Evolutionary conservation across 192 early-diverging fungal genomes (phyloP).

Genomic region (Nowakowskiella sp.): DNA sequence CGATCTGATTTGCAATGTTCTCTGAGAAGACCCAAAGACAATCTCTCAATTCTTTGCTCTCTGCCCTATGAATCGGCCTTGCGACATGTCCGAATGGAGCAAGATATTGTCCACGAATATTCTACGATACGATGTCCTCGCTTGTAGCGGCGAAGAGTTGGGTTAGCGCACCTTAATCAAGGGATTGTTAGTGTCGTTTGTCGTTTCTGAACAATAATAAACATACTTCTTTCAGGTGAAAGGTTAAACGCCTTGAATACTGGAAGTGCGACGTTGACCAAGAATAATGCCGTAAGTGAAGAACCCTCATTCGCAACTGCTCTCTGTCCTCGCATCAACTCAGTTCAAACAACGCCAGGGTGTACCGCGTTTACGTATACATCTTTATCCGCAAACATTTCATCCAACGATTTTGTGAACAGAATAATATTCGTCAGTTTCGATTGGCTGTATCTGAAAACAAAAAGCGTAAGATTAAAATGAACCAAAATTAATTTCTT

Average conservation of each 20-base stretch:
- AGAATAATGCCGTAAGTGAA: too few relatives aligned
- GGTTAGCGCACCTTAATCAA: background rate
- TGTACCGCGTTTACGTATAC: constrained; percentile 30
- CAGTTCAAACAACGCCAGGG: constrained; percentile 25
- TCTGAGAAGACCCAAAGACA: background rate
- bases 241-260: too few relatives aligned
- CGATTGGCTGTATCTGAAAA: constrained; percentile 30
- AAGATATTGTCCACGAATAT: background rate
- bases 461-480: background rate
- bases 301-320: too few relatives aligned
- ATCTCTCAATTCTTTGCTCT: background rate
- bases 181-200: too few relatives aligned
- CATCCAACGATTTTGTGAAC: constrained; percentile 19
- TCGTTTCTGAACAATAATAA: too few relatives aligned
- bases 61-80: background rate
- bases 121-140: background rate
- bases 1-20: too few relatives aligned
- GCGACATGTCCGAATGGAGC: background rate
- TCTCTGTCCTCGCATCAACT: constrained; percentile 8
- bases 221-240: too few relatives aligned
- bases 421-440: constrained; percentile 34
- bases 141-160: background rate
- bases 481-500: too few relatives aligned
- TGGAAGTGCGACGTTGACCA: too few relatives aligned
- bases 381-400: too few relatives aligned